Percentiles rank a stretch among this genome's conserved stretches.
Conservation (phyloP, 2,329 filamentous ascomycete genomes). For the Penicillium decumbens region DNA sequence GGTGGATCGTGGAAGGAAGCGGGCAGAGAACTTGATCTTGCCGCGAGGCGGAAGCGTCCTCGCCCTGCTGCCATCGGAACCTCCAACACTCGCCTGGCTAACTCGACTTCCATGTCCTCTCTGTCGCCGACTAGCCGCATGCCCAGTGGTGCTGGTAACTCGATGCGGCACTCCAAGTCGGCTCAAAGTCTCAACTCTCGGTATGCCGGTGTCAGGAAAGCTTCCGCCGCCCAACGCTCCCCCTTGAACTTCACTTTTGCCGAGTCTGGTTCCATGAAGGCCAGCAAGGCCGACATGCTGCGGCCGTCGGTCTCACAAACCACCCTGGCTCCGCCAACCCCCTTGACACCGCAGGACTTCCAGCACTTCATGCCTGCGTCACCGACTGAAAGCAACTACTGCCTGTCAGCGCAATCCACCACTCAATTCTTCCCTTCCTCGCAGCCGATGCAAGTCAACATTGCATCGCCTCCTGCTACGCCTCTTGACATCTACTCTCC, state of each 20-base stretch:
- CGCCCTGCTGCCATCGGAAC: constrained; percentile 46
- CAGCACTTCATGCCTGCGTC: constrained; percentile 40
- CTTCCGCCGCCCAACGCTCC: constrained; percentile 45
- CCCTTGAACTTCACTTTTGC: constrained; percentile 45
- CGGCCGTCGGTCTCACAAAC: constrained; percentile 34
- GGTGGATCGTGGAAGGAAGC: constrained; percentile 34
- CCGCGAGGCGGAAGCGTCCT: constrained; percentile 45
- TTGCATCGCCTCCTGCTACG: constrained; percentile 44
- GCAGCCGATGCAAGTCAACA: constrained; percentile 41
- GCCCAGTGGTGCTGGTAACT: constrained; percentile 32
- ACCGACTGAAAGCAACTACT: constrained; percentile 37
- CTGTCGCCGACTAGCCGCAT: constrained; percentile 40
- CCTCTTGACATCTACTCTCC: constrained; percentile 40
- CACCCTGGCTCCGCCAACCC: constrained; percentile 41
- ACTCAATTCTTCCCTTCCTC: constrained; percentile 36
- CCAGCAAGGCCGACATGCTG: constrained; percentile 33
- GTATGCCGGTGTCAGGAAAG: constrained; percentile 46
- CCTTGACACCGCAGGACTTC: constrained; percentile 42
- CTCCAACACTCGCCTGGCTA: constrained; percentile 34
- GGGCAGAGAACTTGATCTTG: constrained; percentile 44
- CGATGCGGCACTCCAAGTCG: constrained; percentile 46
- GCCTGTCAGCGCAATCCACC: constrained; percentile 32
- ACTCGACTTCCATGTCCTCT: constrained; percentile 40
- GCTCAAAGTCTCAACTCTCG: constrained; percentile 43
- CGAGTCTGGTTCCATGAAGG: constrained; percentile 39